phyloP scores from a whole-genome alignment of 257 asterid genomes.

The Prunella vulgaris region DNA sequence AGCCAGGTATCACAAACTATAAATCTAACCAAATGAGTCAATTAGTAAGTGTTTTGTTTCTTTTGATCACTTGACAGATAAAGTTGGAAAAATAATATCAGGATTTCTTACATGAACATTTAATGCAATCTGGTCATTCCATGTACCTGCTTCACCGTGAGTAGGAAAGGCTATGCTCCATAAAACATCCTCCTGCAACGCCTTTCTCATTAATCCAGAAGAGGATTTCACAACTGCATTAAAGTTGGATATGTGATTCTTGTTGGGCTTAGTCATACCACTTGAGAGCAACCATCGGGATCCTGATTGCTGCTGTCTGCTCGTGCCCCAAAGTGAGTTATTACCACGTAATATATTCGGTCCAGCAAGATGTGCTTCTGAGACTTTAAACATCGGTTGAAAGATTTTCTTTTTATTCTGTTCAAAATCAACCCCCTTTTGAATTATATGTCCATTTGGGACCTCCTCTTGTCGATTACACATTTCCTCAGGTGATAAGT shows the following conservation, averaged over 20 bases:
- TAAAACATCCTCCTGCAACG: conserved; percentile 33
- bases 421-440: conserved; percentile 14
- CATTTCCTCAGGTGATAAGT: conserved; percentile 14
- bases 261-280: conserved; percentile 47
- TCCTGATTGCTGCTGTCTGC: conserved; percentile 59
- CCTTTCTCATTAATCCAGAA: conserved; percentile 28
- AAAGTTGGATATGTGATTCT: conserved; percentile 32
- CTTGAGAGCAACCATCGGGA: conserved; percentile 71
- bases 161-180: conserved; percentile 66
- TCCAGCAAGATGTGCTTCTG: conserved; percentile 59
- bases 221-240: conserved; percentile 37
- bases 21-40: neutral
- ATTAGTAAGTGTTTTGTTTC: conserved; percentile 1
- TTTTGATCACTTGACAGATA: conserved; percentile 23
- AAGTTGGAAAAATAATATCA: conserved; percentile 53
- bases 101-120: conserved; percentile 71
- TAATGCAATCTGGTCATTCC: conserved; percentile 45
- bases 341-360: conserved; percentile 31
- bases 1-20: neutral
- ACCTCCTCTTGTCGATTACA: conserved; percentile 4
- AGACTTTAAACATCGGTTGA: conserved; percentile 43
- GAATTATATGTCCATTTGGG: too few relatives aligned
- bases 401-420: conserved; percentile 7
- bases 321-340: conserved; percentile 41
- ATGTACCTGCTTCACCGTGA: conserved; percentile 35